Percentiles rank a stretch among this genome's conserved stretches.
phyloP scores from a whole-genome alignment of 2,329 filamentous ascomycete species.

The Aureobasidium pullulans region DNA sequence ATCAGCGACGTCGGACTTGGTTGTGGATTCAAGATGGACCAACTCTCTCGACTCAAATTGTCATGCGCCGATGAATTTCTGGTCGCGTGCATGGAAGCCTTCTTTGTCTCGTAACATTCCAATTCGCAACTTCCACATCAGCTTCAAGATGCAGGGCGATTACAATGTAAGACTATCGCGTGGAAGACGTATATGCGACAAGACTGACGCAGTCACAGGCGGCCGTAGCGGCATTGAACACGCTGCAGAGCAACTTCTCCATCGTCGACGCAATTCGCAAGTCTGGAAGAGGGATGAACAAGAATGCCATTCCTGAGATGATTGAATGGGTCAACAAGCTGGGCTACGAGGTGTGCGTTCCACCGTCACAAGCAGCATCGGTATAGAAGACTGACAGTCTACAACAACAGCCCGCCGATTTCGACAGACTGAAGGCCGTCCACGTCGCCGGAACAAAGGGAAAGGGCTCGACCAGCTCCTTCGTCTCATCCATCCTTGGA shows the following conservation, averaged over 20 bases:
- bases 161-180: conserved; percentile 16
- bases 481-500: conserved; percentile 69
- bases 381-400: conserved; percentile 10
- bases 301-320: conserved; percentile 74
- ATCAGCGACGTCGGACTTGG: neutral
- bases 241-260: conserved; percentile 71
- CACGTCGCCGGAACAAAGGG: conserved; percentile 93
- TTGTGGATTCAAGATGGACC: neutral
- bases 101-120: neutral
- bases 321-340: conserved; percentile 66
- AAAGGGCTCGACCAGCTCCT: conserved; percentile 83
- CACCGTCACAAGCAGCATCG: neutral
- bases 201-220: conserved; percentile 35
- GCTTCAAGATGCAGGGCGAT: conserved; percentile 11
- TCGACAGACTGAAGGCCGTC: conserved; percentile 56
- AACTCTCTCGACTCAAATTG: neutral
- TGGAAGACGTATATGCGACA: neutral
- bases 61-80: conserved; percentile 8
- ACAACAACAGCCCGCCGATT: conserved; percentile 49
- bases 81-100: conserved; percentile 5
- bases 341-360: conserved; percentile 60
- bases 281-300: conserved; percentile 65
- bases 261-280: conserved; percentile 70
- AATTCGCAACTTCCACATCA: neutral
- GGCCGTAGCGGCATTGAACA: conserved; percentile 67